A percentile compares a stretch with the other conserved stretches of the same genome.
phyloP scores from a whole-genome alignment of 2,329 filamentous ascomycete genomes.

The Paecilomyces sp. region DNA sequence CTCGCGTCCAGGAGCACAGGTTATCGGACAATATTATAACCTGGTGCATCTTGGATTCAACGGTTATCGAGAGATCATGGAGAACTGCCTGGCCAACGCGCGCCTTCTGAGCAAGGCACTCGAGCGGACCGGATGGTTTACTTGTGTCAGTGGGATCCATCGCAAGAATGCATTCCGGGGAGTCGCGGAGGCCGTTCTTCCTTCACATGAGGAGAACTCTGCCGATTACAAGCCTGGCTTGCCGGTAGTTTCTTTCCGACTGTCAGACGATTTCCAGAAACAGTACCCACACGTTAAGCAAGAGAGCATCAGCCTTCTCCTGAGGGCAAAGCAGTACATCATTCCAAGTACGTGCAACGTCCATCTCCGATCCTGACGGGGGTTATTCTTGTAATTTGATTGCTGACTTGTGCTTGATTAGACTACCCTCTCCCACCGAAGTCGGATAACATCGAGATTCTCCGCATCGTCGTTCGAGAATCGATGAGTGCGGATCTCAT shows the following conservation, averaged over 20 bases:
- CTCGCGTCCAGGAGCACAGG: constrained; percentile 61
- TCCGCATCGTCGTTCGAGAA: constrained; percentile 61
- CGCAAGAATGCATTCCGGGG: constrained; percentile 45
- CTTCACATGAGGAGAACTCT: constrained; percentile 43
- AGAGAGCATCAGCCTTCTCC: constrained; percentile 53
- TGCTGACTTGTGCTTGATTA: constrained; percentile 10
- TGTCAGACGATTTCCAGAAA: constrained; percentile 55
- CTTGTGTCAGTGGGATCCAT: constrained; percentile 59
- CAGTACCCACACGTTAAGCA: constrained; percentile 59
- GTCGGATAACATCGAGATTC: constrained; percentile 56
- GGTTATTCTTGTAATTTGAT: neutral
- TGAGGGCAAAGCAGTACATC: constrained; percentile 63
- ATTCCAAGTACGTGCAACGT: constrained; percentile 49
- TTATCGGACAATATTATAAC: constrained; percentile 68
- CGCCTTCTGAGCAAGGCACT: constrained; percentile 56
- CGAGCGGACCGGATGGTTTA: constrained; percentile 61
- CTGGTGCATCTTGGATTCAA: constrained; percentile 62
- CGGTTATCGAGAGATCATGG: constrained; percentile 57
- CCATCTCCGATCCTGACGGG: neutral
- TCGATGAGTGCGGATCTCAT: constrained; percentile 62
- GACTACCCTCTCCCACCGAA: constrained; percentile 60
- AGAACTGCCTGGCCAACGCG: constrained; percentile 60
- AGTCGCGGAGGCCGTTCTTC: constrained; percentile 34
- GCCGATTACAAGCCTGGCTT: constrained; percentile 58
- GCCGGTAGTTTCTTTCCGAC: constrained; percentile 61